Percentiles rank a stretch among this genome's conserved stretches.
Conservation (phyloP, 768 basidiomycete species). For the Scleroderma bovista region DNA sequence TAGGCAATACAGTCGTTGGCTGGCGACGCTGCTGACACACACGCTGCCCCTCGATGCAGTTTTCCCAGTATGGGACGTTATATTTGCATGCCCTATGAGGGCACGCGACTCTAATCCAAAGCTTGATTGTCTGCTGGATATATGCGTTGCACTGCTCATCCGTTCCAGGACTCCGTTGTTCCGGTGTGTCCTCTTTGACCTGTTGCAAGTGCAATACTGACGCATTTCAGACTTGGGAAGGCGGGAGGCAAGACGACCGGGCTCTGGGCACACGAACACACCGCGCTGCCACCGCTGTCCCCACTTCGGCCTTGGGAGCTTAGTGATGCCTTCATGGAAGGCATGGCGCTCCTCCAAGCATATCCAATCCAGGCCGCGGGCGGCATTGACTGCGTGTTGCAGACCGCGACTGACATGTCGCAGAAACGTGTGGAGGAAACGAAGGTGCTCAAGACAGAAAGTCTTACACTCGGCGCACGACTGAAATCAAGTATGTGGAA, state of each 20-base stretch:
- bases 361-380: constrained; percentile 65
- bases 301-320: constrained; percentile 46
- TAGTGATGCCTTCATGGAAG: constrained; percentile 62
- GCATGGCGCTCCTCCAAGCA: constrained; percentile 54
- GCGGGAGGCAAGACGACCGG: constrained; percentile 36
- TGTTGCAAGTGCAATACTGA: neutral
- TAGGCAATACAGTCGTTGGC: constrained; percentile 54
- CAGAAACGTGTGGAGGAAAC: constrained; percentile 42
- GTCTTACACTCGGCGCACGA: constrained; percentile 47
- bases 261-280: constrained; percentile 50
- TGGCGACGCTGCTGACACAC: constrained; percentile 65
- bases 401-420: constrained; percentile 58
- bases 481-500: constrained; percentile 61
- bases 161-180: constrained; percentile 49
- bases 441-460: constrained; percentile 27
- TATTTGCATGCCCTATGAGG: constrained; percentile 57
- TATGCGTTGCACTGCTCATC: constrained; percentile 66
- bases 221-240: constrained; percentile 46
- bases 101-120: constrained; percentile 51
- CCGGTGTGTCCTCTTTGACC: constrained; percentile 35
- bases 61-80: constrained; percentile 62
- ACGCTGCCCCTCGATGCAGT: constrained; percentile 61
- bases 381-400: constrained; percentile 65
- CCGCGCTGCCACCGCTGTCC: constrained; percentile 33
- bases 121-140: constrained; percentile 62